Percentiles rank a stretch among this genome's conserved stretches.
Evolutionary conservation across 2,329 filamentous ascomycete species (phyloP).

Genomic region (Cytospora schulzeri): DNA sequence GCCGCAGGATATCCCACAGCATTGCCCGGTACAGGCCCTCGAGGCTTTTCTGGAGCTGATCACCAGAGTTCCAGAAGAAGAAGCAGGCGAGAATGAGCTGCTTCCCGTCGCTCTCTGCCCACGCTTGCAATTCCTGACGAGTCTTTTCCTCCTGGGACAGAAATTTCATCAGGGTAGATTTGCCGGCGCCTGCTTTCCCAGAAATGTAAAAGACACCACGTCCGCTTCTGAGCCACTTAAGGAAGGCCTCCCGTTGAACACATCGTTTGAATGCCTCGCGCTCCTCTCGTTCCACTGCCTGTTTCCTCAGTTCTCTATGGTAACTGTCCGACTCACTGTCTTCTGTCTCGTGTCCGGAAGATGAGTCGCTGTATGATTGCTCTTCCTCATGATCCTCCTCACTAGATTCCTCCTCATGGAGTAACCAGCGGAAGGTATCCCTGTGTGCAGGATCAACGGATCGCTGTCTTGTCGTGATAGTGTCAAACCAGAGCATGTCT

Average conservation of each 20-base stretch:
- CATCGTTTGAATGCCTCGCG: not conserved
- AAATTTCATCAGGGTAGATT: conserved; percentile 19
- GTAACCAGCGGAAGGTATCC: conserved; percentile 7
- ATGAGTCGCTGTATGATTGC: fast-evolving
- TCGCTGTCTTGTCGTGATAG: not conserved
- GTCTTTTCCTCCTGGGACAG: not conserved
- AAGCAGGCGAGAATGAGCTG: conserved; percentile 9
- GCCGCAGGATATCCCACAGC: conserved; percentile 26
- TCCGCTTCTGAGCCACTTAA: not conserved
- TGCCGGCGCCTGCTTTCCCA: conserved; percentile 16
- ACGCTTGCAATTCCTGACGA: not conserved
- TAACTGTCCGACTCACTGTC: not conserved
- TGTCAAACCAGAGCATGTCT: not conserved
- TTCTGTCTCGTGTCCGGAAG: not conserved
- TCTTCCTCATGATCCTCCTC: too few relatives aligned
- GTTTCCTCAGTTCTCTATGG: too few relatives aligned
- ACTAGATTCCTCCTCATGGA: not conserved
- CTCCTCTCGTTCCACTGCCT: too few relatives aligned
- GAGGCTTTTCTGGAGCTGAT: conserved; percentile 23
- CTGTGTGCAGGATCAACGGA: conserved; percentile 2
- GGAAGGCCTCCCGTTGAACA: not conserved
- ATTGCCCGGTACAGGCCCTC: conserved; percentile 28
- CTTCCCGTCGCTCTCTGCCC: not conserved
- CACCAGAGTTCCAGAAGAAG: conserved; percentile 28
- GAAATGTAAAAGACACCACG: conserved; percentile 7